Evolutionary conservation across 768 basidiomycete genomes (phyloP).

Genomic region (Gloeopeniophorella convolvens): DNA sequence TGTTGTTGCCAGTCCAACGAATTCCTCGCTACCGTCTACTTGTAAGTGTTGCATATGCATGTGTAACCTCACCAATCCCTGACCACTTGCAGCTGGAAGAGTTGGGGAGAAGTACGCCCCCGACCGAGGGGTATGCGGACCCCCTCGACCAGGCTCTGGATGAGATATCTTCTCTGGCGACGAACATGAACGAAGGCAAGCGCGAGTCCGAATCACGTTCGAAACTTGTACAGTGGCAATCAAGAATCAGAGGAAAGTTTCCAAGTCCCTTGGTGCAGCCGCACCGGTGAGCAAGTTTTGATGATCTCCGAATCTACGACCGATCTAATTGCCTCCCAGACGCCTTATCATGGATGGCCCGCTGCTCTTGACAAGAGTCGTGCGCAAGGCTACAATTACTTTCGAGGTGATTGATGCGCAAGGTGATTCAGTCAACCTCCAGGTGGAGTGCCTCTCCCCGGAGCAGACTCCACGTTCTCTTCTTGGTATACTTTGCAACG

Average conservation of each 20-base stretch:
- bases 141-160: conserved; percentile 78
- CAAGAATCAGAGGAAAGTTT: conserved; percentile 84
- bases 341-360: conserved; percentile 91
- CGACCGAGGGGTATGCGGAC: conserved; percentile 65
- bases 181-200: conserved; percentile 98
- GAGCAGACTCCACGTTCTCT: conserved; percentile 76
- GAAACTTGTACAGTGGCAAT: conserved; percentile 87
- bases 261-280: conserved; percentile 98
- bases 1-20: conserved; percentile 91
- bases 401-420: conserved; percentile 77
- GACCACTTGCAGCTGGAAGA: conserved; percentile 81
- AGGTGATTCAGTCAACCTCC: conserved; percentile 73
- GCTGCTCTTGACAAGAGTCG: conserved; percentile 80
- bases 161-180: conserved; percentile 85
- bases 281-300: conserved; percentile 59
- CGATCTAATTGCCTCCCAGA: conserved; percentile 33
- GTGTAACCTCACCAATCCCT: not conserved
- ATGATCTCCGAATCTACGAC: not conserved
- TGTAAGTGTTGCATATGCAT: conserved; percentile 40
- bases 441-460: conserved; percentile 86
- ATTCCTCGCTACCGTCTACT: conserved; percentile 95
- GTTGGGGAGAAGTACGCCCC: conserved; percentile 78
- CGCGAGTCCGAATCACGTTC: conserved; percentile 89
- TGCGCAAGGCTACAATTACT: conserved; percentile 74
- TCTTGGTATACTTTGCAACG: conserved; percentile 84